Evolutionary conservation across 352 stramenopile species (phyloP).

Genomic region (Pythium plurisporium): DNA sequence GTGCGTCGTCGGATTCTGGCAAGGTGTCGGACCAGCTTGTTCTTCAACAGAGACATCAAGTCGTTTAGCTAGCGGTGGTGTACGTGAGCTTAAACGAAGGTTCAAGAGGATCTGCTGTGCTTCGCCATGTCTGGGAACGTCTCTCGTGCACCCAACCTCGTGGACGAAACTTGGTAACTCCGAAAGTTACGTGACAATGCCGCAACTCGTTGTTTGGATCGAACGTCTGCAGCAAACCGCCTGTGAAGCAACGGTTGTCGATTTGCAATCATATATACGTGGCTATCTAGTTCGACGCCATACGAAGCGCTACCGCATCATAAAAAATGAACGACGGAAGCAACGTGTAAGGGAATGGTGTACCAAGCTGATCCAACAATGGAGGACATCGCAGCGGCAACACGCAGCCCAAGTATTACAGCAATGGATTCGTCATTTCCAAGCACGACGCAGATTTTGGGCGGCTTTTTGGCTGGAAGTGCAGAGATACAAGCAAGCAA

Average conservation of each 20-base stretch:
- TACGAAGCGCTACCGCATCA: constrained; percentile 17
- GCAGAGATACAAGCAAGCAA: background rate
- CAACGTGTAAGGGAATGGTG: constrained; percentile 28
- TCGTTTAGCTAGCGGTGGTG: constrained; percentile 1
- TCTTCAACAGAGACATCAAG: background rate
- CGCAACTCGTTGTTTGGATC: constrained; percentile 17
- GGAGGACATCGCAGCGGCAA: constrained; percentile 13
- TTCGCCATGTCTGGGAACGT: background rate
- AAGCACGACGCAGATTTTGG: constrained; percentile 22
- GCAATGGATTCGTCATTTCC: constrained; percentile 19
- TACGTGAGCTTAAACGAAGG: constrained; percentile 12
- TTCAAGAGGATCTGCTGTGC: constrained; percentile 13
- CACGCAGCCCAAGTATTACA: constrained; percentile 24
- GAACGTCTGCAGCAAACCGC: constrained; percentile 2
- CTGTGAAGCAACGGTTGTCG: constrained; percentile 11
- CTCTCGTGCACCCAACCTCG: background rate
- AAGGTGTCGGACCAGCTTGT: constrained; percentile 19
- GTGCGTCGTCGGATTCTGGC: constrained; percentile 39
- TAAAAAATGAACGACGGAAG: constrained; percentile 14
- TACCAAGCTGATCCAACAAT: constrained; percentile 15
- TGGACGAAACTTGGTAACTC: background rate
- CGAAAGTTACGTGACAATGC: background rate
- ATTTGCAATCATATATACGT: constrained; percentile 21
- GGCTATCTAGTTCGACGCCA: constrained; percentile 18
- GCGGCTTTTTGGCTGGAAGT: constrained; percentile 18